Evolutionary conservation across 75 land plant species (phyloP).

Genomic region (Chamaecyparis obtusa): DNA sequence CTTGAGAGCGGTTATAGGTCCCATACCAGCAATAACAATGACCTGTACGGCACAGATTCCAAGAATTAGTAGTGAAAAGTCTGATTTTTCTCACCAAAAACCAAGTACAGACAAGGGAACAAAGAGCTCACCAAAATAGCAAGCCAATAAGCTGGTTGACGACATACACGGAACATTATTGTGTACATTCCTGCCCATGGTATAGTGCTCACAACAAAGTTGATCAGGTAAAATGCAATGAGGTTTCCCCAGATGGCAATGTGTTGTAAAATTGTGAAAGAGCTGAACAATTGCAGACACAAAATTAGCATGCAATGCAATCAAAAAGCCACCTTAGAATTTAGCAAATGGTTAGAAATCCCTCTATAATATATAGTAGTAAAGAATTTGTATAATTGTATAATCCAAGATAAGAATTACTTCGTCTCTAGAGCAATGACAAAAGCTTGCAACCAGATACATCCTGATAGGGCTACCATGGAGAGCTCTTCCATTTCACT

Average conservation of each 20-base stretch:
- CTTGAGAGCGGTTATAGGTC: constrained; percentile 81
- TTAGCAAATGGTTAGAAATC: neutral
- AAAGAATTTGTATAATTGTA: neutral
- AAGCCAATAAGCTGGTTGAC: constrained; percentile 87
- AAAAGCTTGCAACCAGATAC: constrained; percentile 97
- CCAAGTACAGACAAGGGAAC: neutral
- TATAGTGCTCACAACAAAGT: constrained; percentile 61
- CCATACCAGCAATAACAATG: constrained; percentile 81
- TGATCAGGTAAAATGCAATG: constrained; percentile 73
- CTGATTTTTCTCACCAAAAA: neutral
- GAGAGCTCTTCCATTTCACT: constrained; percentile 86
- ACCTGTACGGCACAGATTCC: constrained; percentile 50
- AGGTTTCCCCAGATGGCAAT: constrained; percentile 96
- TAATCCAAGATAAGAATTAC: constrained; percentile 38
- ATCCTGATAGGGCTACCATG: constrained; percentile 97
- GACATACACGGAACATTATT: constrained; percentile 90
- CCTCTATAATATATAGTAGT: neutral
- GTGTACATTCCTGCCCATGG: constrained; percentile 87
- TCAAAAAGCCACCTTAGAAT: neutral
- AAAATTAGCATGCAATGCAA: neutral
- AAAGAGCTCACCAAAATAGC: constrained; percentile 71
- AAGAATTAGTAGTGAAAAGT: neutral
- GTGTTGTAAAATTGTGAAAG: constrained; percentile 82
- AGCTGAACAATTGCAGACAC: constrained; percentile 46
- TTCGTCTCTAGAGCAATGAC: constrained; percentile 85